Evolutionary conservation across 2,329 filamentous ascomycete species (phyloP).

Genomic region (Immersiporthe knoxdaviesiana): DNA sequence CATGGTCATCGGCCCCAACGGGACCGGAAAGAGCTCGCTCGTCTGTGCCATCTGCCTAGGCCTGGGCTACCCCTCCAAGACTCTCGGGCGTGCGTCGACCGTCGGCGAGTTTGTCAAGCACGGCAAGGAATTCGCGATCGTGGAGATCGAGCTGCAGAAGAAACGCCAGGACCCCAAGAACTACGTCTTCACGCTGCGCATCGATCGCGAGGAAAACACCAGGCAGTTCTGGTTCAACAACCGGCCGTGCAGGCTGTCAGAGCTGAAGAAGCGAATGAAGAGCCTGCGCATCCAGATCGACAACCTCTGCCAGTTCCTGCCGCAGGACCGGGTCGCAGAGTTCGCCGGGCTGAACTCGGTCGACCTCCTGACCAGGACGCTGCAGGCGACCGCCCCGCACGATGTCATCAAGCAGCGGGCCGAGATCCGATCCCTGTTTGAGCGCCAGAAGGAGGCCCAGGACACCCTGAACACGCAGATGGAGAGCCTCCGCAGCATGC

Average conservation of each 20-base stretch:
- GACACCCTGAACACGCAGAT: slow-evolving; percentile 60
- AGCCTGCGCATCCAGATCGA: slow-evolving; percentile 90
- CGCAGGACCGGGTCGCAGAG: slow-evolving; percentile 93
- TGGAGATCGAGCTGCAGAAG: slow-evolving; percentile 88
- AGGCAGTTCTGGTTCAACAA: slow-evolving; percentile 80
- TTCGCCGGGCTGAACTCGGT: slow-evolving; percentile 84
- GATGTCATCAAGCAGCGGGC: slow-evolving; percentile 81
- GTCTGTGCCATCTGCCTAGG: slow-evolving; percentile 97
- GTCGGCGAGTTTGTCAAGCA: slow-evolving; percentile 93
- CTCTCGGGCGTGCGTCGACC: slow-evolving; percentile 83
- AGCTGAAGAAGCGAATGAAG: slow-evolving; percentile 68
- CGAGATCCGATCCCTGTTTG: slow-evolving; percentile 71
- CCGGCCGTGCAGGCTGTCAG: slow-evolving; percentile 61
- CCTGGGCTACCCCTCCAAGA: slow-evolving; percentile 79
- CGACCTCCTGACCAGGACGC: slow-evolving; percentile 81
- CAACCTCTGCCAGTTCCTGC: slow-evolving; percentile 95
- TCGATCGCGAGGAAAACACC: slow-evolving; percentile 81
- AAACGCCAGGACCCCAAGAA: slow-evolving; percentile 64
- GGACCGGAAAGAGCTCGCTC: slow-evolving; percentile 94
- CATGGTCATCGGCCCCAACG: slow-evolving; percentile 99
- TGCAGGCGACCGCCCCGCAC: slow-evolving; percentile 82
- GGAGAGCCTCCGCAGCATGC: slow-evolving; percentile 67
- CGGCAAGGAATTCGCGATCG: slow-evolving; percentile 73
- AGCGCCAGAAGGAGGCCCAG: slow-evolving; percentile 67
- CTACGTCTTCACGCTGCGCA: slow-evolving; percentile 73